These are phyloP conservation scores for Kwoniella mangroviensis DNA, from an alignment of 768 basidiomycete genomes.

Conservation along the genomic window DNA sequence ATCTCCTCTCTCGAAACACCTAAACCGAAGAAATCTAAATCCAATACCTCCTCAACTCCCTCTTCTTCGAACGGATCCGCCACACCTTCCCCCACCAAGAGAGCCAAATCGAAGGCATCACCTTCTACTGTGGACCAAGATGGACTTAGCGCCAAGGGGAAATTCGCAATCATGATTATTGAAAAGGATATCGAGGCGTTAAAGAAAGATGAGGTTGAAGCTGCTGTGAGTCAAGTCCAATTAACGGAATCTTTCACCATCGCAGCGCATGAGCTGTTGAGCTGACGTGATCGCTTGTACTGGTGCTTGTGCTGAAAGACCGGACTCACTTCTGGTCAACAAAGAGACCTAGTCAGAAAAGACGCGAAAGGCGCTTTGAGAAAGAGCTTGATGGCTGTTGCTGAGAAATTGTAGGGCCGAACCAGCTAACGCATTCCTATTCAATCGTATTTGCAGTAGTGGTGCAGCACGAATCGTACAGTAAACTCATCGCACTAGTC, in stretches of 20 bases:
- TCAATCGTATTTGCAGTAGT: too few relatives aligned
- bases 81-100: conserved; percentile 2
- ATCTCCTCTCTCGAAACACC: background rate
- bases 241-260: too few relatives aligned
- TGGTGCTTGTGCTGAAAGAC: conserved; percentile 15
- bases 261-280: background rate
- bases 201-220: conserved; percentile 17
- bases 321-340: conserved; percentile 23
- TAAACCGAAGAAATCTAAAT: background rate
- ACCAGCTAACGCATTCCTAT: too few relatives aligned
- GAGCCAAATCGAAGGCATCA: background rate
- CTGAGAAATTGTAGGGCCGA: conserved; percentile 21
- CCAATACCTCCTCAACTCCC: background rate
- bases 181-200: conserved; percentile 13
- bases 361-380: conserved; percentile 30
- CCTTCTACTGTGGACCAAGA: background rate
- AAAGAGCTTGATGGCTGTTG: conserved; percentile 25
- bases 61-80: background rate
- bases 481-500: too few relatives aligned
- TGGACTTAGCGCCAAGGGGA: conserved; percentile 15
- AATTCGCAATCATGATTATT: conserved; percentile 21
- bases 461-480: too few relatives aligned
- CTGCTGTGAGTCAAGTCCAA: conserved; percentile 25
- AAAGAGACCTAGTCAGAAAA: conserved; percentile 24
- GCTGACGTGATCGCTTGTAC: background rate